Conservation (phyloP, 2,329 filamentous ascomycete species). For the Xylaria sp. region DNA sequence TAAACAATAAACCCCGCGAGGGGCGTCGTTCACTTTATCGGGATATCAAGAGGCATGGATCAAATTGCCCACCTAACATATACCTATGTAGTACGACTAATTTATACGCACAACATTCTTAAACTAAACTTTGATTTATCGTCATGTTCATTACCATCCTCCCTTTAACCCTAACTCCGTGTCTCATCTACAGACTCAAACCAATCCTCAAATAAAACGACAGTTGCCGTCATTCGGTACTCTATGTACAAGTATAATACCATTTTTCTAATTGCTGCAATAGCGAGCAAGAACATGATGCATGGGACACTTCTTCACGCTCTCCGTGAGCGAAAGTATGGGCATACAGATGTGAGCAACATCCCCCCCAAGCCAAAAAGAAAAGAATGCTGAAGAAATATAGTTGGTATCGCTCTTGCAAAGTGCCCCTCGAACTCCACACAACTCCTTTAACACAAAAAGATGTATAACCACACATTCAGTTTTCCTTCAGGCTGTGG, state of each 20-base stretch:
- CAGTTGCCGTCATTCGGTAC: neutral
- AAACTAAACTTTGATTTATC: constrained; percentile 2
- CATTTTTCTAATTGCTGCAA: constrained; percentile 6
- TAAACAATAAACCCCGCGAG: too few species aligned
- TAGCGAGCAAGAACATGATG: neutral
- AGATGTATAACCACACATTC: neutral
- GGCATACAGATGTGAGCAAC: constrained; percentile 8
- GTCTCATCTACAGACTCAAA: constrained; percentile 4
- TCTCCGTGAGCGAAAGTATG: constrained; percentile 10
- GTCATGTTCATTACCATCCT: constrained; percentile 25
- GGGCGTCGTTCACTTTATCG: too few species aligned
- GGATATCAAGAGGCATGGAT: too few species aligned
- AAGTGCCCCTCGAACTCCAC: constrained; percentile 16
- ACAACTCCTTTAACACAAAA: constrained; percentile 17
- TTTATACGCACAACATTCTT: neutral
- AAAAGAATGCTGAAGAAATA: constrained; percentile 19
- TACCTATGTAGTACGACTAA: neutral
- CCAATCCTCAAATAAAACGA: neutral
- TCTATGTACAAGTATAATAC: constrained; percentile 26
- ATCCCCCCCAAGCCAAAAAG: constrained; percentile 7
- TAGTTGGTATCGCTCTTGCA: constrained; percentile 30
- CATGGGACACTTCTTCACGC: neutral
- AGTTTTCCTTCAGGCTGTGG: constrained; percentile 11
- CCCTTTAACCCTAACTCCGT: constrained; percentile 13
- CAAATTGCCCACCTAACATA: neutral